Percentiles rank a stretch among this genome's conserved stretches.
phyloP scores from a whole-genome alignment of 257 asterid genomes.

The Marsdenia floribunda region DNA sequence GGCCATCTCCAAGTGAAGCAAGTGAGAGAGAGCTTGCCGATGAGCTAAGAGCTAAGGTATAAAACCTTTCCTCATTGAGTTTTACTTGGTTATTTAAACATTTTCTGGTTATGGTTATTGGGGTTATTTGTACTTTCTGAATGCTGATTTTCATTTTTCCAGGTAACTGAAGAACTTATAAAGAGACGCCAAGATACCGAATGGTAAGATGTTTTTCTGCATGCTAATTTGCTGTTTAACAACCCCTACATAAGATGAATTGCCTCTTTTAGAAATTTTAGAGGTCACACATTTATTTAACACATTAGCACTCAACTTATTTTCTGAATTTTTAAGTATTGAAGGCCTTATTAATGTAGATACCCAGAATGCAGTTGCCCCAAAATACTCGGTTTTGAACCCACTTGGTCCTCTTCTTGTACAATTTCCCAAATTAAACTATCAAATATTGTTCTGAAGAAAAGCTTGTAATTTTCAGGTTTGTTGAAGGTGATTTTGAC shows the following conservation, averaged over 20 bases:
- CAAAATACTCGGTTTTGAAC: not conserved
- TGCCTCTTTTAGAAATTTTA: not conserved
- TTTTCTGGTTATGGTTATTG: not conserved
- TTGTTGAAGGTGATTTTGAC: slow-evolving; percentile 71
- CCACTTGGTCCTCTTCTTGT: not conserved
- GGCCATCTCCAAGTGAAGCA: slow-evolving; percentile 54
- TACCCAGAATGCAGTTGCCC: not conserved
- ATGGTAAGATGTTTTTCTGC: slow-evolving; percentile 34
- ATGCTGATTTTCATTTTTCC: slow-evolving; percentile 17
- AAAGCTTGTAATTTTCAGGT: slow-evolving; percentile 33
- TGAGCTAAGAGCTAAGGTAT: slow-evolving; percentile 63
- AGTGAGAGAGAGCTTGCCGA: slow-evolving; percentile 61
- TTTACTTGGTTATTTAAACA: too few species aligned
- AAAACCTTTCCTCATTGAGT: not conserved
- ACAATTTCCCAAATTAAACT: not conserved
- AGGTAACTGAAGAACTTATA: slow-evolving; percentile 69
- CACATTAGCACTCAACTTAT: not conserved
- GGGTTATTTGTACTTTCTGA: not conserved
- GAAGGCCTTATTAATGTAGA: not conserved
- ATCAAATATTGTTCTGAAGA: not conserved
- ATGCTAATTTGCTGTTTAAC: not conserved
- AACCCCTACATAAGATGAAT: not conserved
- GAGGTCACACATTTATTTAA: not conserved
- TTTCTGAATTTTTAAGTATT: not conserved
- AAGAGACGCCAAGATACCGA: slow-evolving; percentile 61